A percentile compares a stretch with the other conserved stretches of the same genome.
These are phyloP conservation scores for Corylus avellana DNA, from an alignment of 306 rosid species.

Conservation along the genomic window DNA sequence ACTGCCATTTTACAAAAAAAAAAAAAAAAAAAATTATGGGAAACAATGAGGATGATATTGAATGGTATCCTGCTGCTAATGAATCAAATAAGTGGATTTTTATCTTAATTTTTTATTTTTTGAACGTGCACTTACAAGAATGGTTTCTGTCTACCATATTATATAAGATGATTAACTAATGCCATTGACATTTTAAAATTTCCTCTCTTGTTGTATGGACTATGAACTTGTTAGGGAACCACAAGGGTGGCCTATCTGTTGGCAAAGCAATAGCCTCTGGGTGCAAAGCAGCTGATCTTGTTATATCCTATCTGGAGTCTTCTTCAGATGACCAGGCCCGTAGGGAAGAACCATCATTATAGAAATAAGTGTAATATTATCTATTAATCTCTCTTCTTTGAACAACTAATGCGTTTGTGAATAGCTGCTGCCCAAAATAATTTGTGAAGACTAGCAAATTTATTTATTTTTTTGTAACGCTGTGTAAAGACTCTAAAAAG, in stretches of 20 bases:
- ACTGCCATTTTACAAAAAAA: background rate
- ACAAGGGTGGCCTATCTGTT: slow-evolving; percentile 82
- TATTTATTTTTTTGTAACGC: no score
- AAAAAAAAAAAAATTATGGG: no score
- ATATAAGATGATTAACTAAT: background rate
- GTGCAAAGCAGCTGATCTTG: slow-evolving; percentile 90
- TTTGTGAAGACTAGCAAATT: no score
- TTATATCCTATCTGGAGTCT: slow-evolving; percentile 71
- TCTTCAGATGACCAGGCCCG: slow-evolving; percentile 41
- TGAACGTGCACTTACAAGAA: background rate
- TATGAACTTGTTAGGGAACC: slow-evolving; percentile 56
- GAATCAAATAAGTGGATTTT: background rate
- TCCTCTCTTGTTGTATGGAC: background rate
- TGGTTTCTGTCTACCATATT: background rate
- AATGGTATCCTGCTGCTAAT: background rate
- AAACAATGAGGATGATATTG: background rate
- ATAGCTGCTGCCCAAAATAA: no score
- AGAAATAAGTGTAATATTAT: no score
- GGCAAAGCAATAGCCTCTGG: slow-evolving; percentile 86
- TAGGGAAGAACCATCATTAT: background rate
- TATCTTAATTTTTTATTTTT: background rate
- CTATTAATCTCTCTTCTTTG: no score
- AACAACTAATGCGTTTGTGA: no score
- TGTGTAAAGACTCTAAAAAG: no score
- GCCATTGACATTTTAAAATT: background rate